These are phyloP conservation scores for Saturnispora serradocipensis DNA, from an alignment of 805 yeast species.

Conservation along the genomic window DNA sequence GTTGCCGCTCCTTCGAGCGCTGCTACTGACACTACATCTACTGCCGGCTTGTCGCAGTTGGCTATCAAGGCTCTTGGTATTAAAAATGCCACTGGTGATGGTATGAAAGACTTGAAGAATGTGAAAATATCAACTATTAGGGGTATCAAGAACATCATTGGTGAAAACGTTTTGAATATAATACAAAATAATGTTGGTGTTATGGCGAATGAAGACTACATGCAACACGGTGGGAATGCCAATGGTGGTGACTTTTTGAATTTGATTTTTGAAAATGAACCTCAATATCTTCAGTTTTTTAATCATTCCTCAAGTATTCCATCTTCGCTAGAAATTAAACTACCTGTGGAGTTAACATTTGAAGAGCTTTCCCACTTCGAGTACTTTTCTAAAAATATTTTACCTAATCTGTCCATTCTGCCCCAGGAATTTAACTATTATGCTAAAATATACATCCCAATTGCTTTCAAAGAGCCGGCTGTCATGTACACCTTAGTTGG, in stretches of 20 bases:
- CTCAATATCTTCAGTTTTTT: constrained; percentile 10
- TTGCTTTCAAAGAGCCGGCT: constrained; percentile 40
- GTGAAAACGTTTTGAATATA: constrained; percentile 5
- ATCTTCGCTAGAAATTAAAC: constrained; percentile 11
- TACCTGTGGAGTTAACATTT: constrained; percentile 15
- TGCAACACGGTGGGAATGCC: neutral
- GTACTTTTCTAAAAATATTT: constrained; percentile 37
- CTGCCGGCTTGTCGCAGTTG: constrained; percentile 2
- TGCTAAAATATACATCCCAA: constrained; percentile 42
- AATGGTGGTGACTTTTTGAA: constrained; percentile 5
- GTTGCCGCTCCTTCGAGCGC: neutral
- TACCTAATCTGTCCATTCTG: constrained; percentile 41
- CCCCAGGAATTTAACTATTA: constrained; percentile 40
- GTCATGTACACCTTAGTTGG: constrained; percentile 42
- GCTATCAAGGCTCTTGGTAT: constrained; percentile 7
- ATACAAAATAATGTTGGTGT: constrained; percentile 2
- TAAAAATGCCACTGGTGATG: constrained; percentile 7
- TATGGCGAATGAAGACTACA: neutral
- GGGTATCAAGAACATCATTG: constrained; percentile 6
- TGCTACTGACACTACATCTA: neutral
- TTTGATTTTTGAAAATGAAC: constrained; percentile 9
- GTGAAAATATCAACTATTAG: constrained; percentile 6
- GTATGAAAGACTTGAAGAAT: constrained; percentile 5
- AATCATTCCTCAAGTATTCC: constrained; percentile 6
- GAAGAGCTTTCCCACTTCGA: constrained; percentile 30